Conservation (phyloP, 2,329 filamentous ascomycete species). For the Penicillium frequentans region DNA sequence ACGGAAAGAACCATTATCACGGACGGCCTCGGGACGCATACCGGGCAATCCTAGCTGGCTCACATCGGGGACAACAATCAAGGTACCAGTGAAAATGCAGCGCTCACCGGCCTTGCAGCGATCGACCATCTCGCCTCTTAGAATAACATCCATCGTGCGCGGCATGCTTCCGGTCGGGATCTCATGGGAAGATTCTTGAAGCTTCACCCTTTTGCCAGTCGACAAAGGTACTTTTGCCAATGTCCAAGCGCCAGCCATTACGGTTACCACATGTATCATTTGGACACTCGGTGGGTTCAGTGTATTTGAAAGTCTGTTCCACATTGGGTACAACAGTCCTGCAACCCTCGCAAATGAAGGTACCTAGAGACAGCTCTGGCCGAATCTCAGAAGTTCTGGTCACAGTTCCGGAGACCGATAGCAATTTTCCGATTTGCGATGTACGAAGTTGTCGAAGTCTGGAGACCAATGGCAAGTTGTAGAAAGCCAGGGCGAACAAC, state of each 20-base stretch:
- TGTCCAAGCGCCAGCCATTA: conserved; percentile 92
- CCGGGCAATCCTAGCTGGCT: conserved; percentile 92
- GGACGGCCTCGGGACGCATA: conserved; percentile 74
- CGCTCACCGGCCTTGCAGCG: conserved; percentile 96
- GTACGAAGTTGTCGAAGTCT: conserved; percentile 84
- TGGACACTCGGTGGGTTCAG: conserved; percentile 92
- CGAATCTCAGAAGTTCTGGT: conserved; percentile 96
- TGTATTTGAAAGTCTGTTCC: conserved; percentile 97
- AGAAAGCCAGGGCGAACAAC: conserved; percentile 88
- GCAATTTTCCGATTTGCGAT: conserved; percentile 83
- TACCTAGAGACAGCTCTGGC: conserved; percentile 87
- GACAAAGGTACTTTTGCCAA: conserved; percentile 93
- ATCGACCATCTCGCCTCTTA: conserved; percentile 96
- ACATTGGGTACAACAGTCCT: conserved; percentile 82
- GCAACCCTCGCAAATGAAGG: conserved; percentile 88
- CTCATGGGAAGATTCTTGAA: conserved; percentile 97
- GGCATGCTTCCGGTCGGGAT: conserved; percentile 99
- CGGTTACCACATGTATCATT: conserved; percentile 86
- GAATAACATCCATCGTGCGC: conserved; percentile 92
- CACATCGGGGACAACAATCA: conserved; percentile 96
- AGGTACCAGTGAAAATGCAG: conserved; percentile 92
- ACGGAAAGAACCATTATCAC: conserved; percentile 76
- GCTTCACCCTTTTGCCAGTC: conserved; percentile 99
- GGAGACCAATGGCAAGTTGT: conserved; percentile 86
- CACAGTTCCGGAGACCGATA: conserved; percentile 95